Conservation (phyloP, 768 basidiomycete species). For the Kwoniella bestiolae region DNA sequence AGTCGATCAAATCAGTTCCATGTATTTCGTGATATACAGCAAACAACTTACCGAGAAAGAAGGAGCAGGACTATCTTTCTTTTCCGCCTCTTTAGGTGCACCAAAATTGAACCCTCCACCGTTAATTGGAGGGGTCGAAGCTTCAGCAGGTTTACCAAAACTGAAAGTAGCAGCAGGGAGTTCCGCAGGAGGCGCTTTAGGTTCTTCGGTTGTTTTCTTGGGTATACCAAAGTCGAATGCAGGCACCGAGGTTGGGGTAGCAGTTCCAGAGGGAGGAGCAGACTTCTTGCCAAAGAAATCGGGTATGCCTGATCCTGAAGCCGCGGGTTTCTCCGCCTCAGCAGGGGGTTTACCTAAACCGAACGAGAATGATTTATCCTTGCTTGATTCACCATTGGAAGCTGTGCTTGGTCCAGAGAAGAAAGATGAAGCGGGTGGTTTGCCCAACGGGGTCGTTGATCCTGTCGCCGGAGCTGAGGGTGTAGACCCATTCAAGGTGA, state of each 20-base stretch:
- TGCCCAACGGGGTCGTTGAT: slow-evolving; percentile 24
- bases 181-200: slow-evolving; percentile 19
- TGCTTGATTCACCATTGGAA: slow-evolving; percentile 10
- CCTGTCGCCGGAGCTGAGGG: slow-evolving; percentile 14
- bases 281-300: slow-evolving; percentile 31
- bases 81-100: slow-evolving; percentile 7
- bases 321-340: background rate
- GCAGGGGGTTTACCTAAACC: slow-evolving; percentile 29
- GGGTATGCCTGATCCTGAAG: slow-evolving; percentile 13
- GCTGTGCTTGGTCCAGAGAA: slow-evolving; percentile 11
- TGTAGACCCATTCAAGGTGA: slow-evolving; percentile 19
- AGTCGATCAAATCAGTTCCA: background rate
- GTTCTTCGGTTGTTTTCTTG: slow-evolving; percentile 12
- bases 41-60: slow-evolving; percentile 17
- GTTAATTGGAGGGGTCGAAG: background rate
- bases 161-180: slow-evolving; percentile 16
- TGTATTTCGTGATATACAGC: background rate
- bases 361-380: slow-evolving; percentile 24
- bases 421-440: slow-evolving; percentile 30
- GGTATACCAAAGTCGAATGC: slow-evolving; percentile 30
- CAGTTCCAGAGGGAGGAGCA: slow-evolving; percentile 25
- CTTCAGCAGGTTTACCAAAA: slow-evolving; percentile 22
- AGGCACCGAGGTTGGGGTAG: slow-evolving; percentile 18
- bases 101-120: slow-evolving; percentile 20
- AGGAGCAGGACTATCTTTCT: background rate